Percentiles rank a stretch among this genome's conserved stretches.
Evolutionary conservation across 495 filamentous ascomycete genomes (phyloP).

Genomic region (Chaetomium fimeti): DNA sequence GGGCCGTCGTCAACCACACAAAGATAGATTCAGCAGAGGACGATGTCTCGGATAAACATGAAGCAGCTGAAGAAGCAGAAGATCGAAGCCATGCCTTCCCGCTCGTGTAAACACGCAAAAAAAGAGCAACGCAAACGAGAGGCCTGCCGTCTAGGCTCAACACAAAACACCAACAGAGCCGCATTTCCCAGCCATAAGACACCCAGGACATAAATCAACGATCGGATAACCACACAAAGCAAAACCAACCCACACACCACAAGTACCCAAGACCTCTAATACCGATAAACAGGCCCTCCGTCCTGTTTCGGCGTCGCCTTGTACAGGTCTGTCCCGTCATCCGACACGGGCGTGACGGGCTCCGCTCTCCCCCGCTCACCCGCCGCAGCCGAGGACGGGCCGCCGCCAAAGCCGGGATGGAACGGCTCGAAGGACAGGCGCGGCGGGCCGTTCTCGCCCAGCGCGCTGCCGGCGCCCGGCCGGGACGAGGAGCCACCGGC

Average conservation of each 20-base stretch:
- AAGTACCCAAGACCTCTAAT: conserved; percentile 23
- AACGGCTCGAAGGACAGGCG: conserved; percentile 50
- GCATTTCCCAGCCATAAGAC: neutral
- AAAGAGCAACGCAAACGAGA: neutral
- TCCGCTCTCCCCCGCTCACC: conserved; percentile 16
- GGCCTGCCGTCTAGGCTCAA: neutral
- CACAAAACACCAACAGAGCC: neutral
- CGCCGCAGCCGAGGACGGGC: neutral
- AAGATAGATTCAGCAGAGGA: neutral
- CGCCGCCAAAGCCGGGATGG: conserved; percentile 49
- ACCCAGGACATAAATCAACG: neutral
- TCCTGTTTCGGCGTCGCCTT: conserved; percentile 29
- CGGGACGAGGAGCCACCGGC: neutral
- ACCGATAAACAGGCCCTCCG: conserved; percentile 41
- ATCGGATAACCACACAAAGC: neutral
- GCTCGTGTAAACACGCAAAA: neutral
- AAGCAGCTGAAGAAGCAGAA: neutral
- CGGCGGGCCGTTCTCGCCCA: conserved; percentile 20
- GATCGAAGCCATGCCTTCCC: neutral
- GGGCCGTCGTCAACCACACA: neutral
- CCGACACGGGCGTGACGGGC: conserved; percentile 30
- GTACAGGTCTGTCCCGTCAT: conserved; percentile 30
- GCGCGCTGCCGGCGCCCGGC: neutral
- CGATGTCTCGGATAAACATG: neutral
- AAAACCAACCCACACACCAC: neutral